Evolutionary conservation across 805 yeast species (phyloP), one percentile per base, ranked within the genome.

Genomic region (Sugiyamaella floridensis): DNA sequence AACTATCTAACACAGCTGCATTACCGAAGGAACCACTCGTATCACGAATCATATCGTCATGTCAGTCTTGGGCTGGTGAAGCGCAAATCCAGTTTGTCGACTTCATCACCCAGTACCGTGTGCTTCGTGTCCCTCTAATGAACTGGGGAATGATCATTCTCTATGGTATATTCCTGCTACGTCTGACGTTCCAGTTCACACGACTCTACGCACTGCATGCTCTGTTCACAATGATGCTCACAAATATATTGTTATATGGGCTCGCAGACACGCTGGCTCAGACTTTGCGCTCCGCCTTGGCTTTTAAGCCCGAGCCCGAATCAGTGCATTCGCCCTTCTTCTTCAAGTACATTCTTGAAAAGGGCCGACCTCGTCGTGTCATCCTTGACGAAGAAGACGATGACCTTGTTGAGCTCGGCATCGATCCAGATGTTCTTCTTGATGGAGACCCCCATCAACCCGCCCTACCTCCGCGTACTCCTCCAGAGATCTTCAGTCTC

Each of bases 241-340:
- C 97, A 1, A 92, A 92, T 63, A 69, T 86, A 28, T 81, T 90
- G 4, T 72, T 92, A 4, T 87, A 82, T 66, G 97, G 96, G 0
- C 81, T 89, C n/a, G 89, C 97, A 0, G 98, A 92, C 65, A 80
- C 90, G 0, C 65, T 90, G 56, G 98, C 98, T 0, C 98, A 92
- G 67, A 76, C 85, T 2, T 72, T 89, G 3, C 63, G 79, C 4
- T 69, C 75, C 34, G 66, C 71, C 50, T 53, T 61, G 7, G 62
- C 64, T 19, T 62, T 66, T 48, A 49, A 53, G 20, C 64, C 63
- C 19, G 57, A 56, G 47, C 51, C 49, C 14, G 53, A 49, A 44
- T 55, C 45, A 37, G 52, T 28, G 34, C 47, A 16, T 28, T 49
- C 32, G 51, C 43, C 55, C 22, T 43, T 56, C 2, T 54, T 66